Conservation (phyloP, 352 stramenopile genomes). For the Phytopythium litorale region DNA sequence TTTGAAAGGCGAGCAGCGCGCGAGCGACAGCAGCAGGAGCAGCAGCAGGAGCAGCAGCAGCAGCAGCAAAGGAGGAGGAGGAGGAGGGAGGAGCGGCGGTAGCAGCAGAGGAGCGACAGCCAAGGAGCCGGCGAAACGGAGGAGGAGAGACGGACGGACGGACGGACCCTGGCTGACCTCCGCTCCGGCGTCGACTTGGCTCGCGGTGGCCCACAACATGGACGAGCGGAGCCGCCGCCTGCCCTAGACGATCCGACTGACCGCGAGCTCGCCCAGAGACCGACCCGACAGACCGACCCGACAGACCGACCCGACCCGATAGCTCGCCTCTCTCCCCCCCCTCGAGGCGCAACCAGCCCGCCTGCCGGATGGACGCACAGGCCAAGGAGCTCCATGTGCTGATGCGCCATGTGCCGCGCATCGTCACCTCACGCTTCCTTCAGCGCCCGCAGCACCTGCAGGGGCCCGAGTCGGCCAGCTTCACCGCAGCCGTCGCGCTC, state of each 20-base stretch:
- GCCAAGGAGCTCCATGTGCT: conserved; percentile 62
- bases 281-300: background rate
- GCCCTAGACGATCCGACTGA: conserved; percentile 1
- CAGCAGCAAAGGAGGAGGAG: too few relatives aligned
- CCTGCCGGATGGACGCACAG: conserved; percentile 23
- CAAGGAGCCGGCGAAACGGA: too few relatives aligned
- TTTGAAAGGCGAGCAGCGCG: background rate
- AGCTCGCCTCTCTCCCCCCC: too few relatives aligned
- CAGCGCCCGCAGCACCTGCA: conserved; percentile 38
- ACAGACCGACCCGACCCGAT: too few relatives aligned
- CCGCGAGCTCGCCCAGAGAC: background rate
- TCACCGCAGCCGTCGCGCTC: conserved; percentile 64
- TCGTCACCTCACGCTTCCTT: conserved; percentile 63
- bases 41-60: background rate
- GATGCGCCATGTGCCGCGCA: conserved; percentile 64
- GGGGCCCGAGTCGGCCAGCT: conserved; percentile 41
- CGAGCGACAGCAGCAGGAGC: background rate
- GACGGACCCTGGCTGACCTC: too few relatives aligned
- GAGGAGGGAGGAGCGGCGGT: too few relatives aligned
- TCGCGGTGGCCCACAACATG: conserved; percentile 3
- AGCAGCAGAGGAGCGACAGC: too few relatives aligned
- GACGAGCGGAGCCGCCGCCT: background rate
- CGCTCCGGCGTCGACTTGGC: background rate
- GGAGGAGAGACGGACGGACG: background rate
- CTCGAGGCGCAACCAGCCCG: too few relatives aligned